phyloP scores from a whole-genome alignment of 164 flowering plant species.

The Tetracentron sinense region DNA sequence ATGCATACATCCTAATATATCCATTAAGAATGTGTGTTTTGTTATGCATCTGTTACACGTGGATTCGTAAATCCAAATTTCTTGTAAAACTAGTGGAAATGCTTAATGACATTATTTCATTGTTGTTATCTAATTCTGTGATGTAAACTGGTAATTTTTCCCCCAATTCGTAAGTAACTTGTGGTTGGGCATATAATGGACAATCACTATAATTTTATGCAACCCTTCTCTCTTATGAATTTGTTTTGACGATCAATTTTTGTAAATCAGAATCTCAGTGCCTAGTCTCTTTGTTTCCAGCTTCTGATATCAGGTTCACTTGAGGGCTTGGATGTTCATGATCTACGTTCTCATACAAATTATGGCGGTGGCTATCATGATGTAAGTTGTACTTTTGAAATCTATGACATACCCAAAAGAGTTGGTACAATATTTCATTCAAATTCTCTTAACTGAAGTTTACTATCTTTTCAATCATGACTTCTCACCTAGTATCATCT shows the following conservation, averaged over 20 bases:
- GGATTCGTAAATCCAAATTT: neutral
- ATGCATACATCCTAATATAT: no score
- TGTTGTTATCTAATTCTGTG: no score
- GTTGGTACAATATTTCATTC: no score
- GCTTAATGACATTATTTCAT: neutral
- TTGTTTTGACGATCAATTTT: neutral
- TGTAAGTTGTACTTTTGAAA: constrained; percentile 34
- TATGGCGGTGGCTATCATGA: constrained; percentile 84
- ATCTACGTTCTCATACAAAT: constrained; percentile 59
- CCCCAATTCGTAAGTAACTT: no score
- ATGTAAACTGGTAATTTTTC: no score
- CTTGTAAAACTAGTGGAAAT: neutral
- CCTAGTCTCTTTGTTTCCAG: constrained; percentile 29
- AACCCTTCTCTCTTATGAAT: neutral
- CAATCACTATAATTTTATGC: neutral
- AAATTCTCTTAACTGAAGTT: neutral
- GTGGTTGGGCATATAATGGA: no score
- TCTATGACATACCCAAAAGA: neutral
- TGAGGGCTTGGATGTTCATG: constrained; percentile 84
- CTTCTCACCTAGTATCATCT: no score
- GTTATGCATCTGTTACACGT: neutral
- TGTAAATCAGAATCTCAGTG: neutral
- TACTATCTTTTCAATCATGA: neutral
- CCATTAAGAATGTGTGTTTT: neutral
- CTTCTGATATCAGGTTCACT: constrained; percentile 91